A percentile compares a stretch with the other conserved stretches of the same genome.
Conservation (phyloP, 164 flowering plant species). For the grape (Vitis vinifera) region DNA sequence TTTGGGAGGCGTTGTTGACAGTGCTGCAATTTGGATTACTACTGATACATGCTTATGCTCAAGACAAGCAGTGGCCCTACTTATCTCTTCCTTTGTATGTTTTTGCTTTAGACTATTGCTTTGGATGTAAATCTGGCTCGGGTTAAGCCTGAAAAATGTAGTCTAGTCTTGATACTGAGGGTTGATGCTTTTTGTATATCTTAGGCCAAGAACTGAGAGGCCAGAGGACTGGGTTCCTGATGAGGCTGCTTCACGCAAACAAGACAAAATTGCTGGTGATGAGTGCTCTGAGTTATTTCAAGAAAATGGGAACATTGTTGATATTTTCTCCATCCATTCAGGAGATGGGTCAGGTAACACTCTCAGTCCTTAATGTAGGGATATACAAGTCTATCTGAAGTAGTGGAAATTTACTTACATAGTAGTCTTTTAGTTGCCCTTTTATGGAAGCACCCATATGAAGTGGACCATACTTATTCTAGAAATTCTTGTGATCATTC, state of each 20-base stretch:
- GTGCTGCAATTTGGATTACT: conserved; percentile 80
- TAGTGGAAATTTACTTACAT: neutral
- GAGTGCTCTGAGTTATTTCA: conserved; percentile 34
- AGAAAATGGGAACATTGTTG: conserved; percentile 46
- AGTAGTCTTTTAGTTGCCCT: neutral
- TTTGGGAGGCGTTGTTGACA: conserved; percentile 84
- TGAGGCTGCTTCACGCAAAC: conserved; percentile 35
- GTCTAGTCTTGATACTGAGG: too few species aligned
- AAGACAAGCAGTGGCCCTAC: conserved; percentile 94
- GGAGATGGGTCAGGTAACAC: conserved; percentile 34
- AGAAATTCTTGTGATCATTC: neutral
- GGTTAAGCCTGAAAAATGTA: too few species aligned
- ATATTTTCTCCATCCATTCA: conserved; percentile 76
- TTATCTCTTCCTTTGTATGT: conserved; percentile 82
- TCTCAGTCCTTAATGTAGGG: neutral
- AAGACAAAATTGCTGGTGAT: conserved; percentile 20
- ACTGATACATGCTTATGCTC: conserved; percentile 88
- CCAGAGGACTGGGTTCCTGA: conserved; percentile 92
- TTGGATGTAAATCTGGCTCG: neutral
- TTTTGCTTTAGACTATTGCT: neutral
- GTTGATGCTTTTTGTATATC: conserved; percentile 10
- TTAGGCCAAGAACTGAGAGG: conserved; percentile 60
- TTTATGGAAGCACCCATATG: neutral
- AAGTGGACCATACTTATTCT: neutral
- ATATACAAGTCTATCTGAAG: neutral